Evolutionary conservation across 78 protist species (phyloP).

Genomic region (Dictyostelium brefeldianum): DNA sequence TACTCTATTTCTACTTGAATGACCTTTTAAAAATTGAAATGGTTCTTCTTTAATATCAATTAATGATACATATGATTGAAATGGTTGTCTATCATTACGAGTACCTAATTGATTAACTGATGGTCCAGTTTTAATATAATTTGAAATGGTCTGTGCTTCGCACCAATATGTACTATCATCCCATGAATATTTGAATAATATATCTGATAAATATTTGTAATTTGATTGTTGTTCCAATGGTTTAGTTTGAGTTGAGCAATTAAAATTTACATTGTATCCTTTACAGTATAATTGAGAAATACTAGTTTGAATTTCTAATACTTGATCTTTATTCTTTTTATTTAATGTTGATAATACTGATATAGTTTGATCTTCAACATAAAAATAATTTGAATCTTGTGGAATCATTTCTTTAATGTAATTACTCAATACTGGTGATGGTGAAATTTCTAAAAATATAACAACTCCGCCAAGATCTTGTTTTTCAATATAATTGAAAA

Average conservation of each 20-base stretch:
- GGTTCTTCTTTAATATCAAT: too few relatives aligned
- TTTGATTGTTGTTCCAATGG: neutral
- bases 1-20: too few relatives aligned
- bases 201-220: neutral
- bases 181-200: constrained; percentile 37
- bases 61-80: neutral
- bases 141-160: neutral
- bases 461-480: neutral
- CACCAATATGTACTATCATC: neutral
- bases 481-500: neutral
- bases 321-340: too few relatives aligned
- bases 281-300: too few relatives aligned
- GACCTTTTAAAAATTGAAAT: too few relatives aligned
- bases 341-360: neutral
- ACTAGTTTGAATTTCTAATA: too few relatives aligned
- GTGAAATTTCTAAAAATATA: constrained; percentile 43
- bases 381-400: neutral
- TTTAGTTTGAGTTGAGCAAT: neutral
- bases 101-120: neutral
- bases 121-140: neutral
- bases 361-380: neutral
- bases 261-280: too few relatives aligned
- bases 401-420: neutral
- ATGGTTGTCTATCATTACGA: neutral
- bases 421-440: constrained; percentile 24